Conservation (phyloP, 371 early-diverging fungal genomes). For the Mucor velutinosus region DNA sequence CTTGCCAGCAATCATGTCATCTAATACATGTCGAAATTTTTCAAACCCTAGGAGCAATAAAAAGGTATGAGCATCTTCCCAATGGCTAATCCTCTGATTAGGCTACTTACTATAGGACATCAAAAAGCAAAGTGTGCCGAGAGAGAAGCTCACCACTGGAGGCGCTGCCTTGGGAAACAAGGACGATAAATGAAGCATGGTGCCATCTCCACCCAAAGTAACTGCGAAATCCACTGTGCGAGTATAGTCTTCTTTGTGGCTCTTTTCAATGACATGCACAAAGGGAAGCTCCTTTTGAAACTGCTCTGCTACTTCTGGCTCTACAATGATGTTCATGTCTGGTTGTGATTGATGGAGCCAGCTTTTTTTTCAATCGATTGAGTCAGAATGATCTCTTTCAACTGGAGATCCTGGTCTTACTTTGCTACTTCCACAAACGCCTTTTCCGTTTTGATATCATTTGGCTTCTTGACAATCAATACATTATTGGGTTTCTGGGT, state of each 20-base stretch:
- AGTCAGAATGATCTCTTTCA: too few relatives aligned
- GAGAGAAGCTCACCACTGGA: conserved; percentile 89
- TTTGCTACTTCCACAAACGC: conserved; percentile 68
- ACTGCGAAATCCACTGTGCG: conserved; percentile 83
- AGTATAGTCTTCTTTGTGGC: conserved; percentile 57
- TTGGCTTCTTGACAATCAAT: conserved; percentile 78
- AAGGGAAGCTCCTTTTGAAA: conserved; percentile 57
- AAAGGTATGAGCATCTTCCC: not conserved
- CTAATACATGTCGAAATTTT: conserved; percentile 60
- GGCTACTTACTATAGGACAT: conserved; percentile 71
- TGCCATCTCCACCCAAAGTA: conserved; percentile 97
- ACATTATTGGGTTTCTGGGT: conserved; percentile 68
- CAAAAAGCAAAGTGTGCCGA: conserved; percentile 93
- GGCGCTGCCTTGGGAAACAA: conserved; percentile 82
- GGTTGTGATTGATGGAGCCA: conserved; percentile 68
- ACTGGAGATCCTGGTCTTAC: conserved; percentile 29
- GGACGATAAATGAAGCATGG: conserved; percentile 87
- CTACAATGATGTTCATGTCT: conserved; percentile 69
- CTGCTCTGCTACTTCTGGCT: conserved; percentile 62
- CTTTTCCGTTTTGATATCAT: conserved; percentile 66
- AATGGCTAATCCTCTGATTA: too few relatives aligned
- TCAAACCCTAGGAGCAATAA: conserved; percentile 54
- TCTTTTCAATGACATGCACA: conserved; percentile 57
- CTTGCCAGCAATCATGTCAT: conserved; percentile 62
- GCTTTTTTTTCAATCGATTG: conserved; percentile 23